phyloP scores from a whole-genome alignment of 305 asterid genomes.

The Solanum hybrid region DNA sequence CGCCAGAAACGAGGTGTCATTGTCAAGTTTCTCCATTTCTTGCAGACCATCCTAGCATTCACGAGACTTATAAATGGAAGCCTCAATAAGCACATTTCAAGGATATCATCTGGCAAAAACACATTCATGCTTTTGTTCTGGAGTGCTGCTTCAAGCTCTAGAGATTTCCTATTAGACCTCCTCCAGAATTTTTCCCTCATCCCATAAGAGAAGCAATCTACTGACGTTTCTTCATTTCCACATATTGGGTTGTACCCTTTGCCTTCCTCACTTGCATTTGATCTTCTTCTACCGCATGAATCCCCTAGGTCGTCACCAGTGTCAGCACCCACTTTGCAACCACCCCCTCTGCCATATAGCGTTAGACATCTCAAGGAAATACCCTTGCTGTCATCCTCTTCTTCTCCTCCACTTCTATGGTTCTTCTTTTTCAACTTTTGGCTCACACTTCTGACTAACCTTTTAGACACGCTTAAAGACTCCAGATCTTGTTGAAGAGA shows the following conservation, averaged over 20 bases:
- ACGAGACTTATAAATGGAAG: slow-evolving; percentile 64
- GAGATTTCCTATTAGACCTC: slow-evolving; percentile 40
- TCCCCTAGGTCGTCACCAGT: slow-evolving; percentile 56
- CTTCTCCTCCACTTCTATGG: slow-evolving; percentile 37
- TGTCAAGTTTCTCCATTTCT: slow-evolving; percentile 79
- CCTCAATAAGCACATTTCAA: slow-evolving; percentile 82
- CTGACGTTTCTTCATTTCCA: slow-evolving; percentile 44
- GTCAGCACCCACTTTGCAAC: slow-evolving; percentile 87
- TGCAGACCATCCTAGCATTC: slow-evolving; percentile 88
- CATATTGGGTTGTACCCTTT: slow-evolving; percentile 36
- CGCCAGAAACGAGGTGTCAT: slow-evolving; percentile 58
- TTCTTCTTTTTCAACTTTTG: slow-evolving; percentile 60
- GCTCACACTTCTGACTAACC: slow-evolving; percentile 65
- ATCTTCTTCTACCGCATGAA: slow-evolving; percentile 47
- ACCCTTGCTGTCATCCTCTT: slow-evolving; percentile 42
- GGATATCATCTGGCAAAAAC: slow-evolving; percentile 73
- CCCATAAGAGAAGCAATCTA: slow-evolving; percentile 71
- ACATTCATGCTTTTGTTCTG: slow-evolving; percentile 40
- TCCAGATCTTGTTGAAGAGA: slow-evolving; percentile 34
- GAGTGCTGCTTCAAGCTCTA: slow-evolving; percentile 23
- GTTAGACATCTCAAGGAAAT: slow-evolving; percentile 69
- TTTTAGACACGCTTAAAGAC: slow-evolving; percentile 56
- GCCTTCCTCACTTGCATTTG: slow-evolving; percentile 60
- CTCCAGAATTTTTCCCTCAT: slow-evolving; percentile 63
- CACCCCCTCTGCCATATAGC: slow-evolving; percentile 70